Evolutionary conservation across 352 stramenopile genomes (phyloP), one percentile per base, ranked within the genome.

Genomic region (Pythium utonaiense): DNA sequence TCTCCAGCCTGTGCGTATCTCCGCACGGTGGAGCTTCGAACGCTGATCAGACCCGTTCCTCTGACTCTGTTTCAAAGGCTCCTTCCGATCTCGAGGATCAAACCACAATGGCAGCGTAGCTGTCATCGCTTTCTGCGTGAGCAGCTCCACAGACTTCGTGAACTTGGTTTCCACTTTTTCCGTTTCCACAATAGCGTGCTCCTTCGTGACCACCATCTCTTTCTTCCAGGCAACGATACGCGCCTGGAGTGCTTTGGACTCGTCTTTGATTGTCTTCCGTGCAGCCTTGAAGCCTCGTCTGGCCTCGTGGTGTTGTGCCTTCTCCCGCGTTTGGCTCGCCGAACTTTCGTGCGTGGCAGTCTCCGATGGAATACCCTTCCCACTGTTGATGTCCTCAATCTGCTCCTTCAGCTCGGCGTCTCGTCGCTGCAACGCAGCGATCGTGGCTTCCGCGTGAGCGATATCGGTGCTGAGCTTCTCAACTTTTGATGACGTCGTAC

Each of bases 361-460:
- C 8, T 14, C 28, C 9, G 57, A 17, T 17, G 27, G 22, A 0
- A 59, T 52, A 3, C 66, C 54, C 28, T 75, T 77, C 13, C 79
- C 75, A 51, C 77, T 80, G 60, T 89, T 76, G 33, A 89, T 83
- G 25, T 86, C 77, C 36, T 87, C 79, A 30, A 89, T 87, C 24
- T 66, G 50, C 33, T 72, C 70, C 25, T 73, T 71, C 1, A 86
- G 61, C 19, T 67, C 45, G 19, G 58, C 53, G 30, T 89, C 79
- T 44, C 63, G 66, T 1, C 49, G 45, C 12, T 60, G 40, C 0
- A 87, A 51, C 25, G 64, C 52, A 10, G 13, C 24, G n/a, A 70
- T 67, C 12, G 5, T 62, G 1, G 59, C 42, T 34, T 67, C 54
- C 1, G 50, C 51, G 10, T 55, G 17, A 1, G 25, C 19, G n/a